Evolutionary conservation across 306 rosid genomes (phyloP), one percentile per base, ranked within the genome.

Genomic region (Leucaena leucocephala): DNA sequence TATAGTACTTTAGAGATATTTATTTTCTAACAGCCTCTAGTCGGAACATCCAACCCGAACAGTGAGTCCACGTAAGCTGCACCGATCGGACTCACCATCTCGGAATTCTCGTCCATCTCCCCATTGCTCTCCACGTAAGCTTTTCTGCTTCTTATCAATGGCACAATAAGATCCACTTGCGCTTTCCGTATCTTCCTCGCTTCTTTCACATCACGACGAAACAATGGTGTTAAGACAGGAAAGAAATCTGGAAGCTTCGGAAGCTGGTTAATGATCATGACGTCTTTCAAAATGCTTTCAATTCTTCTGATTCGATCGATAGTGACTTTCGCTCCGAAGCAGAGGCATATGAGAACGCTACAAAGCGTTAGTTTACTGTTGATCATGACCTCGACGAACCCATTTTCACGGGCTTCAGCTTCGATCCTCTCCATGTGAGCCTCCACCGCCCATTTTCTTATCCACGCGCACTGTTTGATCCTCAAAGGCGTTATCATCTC

Each of bases 171-270:
- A 70, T 90, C 97, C 73, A 94, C 42, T 69, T 94, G 98, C 34
- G 75, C 82, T 81, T 77, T 82, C 75, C 98, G 77, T 65, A 94
- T 75, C 75, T 64, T 83, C 35, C 65, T 87, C 0, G 97, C 98
- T 6, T 88, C 81, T 63, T 57, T 83, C 11, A 92, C 85, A 19
- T 91, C 86, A 0, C 83, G 63, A 0, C 90, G 77, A 70, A 94
- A 94, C 38, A 94, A 17, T 4, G 93, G 97, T 0, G 97, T 92
- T 2, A 94, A 69, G 0, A 92, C 68, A 0, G 98, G 97, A 45
- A 94, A 69, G 72, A 94, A 94, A 27, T 94, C 98, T 0, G 98
- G 98, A 22, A 94, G 97, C 81, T 94, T 88, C 0, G 98, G 97
- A 4, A 87, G 27, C 27, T 27, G 79, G 0, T 91, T 83, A 0